Evolutionary conservation across 768 basidiomycete genomes (phyloP), one percentile per base, ranked within the genome.

Genomic region (Xerocomellus dryophilus): DNA sequence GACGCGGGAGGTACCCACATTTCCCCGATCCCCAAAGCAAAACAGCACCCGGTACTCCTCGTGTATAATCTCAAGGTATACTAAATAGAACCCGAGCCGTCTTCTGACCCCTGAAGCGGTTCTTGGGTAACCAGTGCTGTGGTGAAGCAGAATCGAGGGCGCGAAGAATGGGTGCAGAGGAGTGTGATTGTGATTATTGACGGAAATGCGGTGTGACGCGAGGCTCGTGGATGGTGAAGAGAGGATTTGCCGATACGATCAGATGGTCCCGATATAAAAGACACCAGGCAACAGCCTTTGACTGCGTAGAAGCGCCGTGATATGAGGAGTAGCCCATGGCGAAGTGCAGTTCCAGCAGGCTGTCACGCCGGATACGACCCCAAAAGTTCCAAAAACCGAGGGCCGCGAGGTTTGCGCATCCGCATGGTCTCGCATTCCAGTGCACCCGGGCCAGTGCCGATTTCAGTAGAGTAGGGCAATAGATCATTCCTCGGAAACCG

Each of bases 301-400:
- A 42, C 47, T 50, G 50, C 46, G 42, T 10, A 39, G 45, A 51
- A 47, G 52, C 35, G 25, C 39, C 29, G 43, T 34, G 56, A 45
- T 45, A 23, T 35, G 51, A 49, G 36, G 43, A 56, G 36, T 73
- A 57, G 47, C 58, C 63, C 73, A 75, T 65, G 61, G 47, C 47
- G 31, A 54, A 56, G 50, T 50, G 60, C 8, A 50, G 44, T 18
- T 77, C 63, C 21, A 82, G 61, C 46, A 64, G 66, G 23, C 69
- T 66, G 53, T 81, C 75, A n/a, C 71, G 70, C 15, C 71, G 66
- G 48, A 71, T 73, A 25, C 11, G 34, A 23, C 68, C 34, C 73
- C 17, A 74, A 9, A 73, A 71, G 56, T 83, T 79, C 52, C 78
- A 76, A 6, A 85, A 62, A 1, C 63, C 61, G 25, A 85, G 66